Conservation (phyloP, 495 filamentous ascomycete species). For the Bombardia bombarda region DNA sequence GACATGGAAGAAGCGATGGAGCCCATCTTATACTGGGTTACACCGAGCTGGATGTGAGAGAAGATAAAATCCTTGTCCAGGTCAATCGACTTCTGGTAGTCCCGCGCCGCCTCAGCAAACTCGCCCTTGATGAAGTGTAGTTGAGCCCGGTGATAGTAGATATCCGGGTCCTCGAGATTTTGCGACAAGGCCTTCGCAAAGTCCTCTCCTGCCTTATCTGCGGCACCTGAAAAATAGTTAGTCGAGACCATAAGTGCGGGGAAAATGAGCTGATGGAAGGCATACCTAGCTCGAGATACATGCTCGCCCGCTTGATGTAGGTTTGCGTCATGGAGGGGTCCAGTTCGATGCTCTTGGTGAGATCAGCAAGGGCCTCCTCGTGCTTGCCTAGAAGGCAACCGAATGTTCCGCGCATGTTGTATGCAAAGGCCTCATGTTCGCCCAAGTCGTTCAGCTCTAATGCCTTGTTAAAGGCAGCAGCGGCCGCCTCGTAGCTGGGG, state of each 20-base stretch:
- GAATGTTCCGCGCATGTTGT: constrained; percentile 95
- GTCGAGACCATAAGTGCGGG: background rate
- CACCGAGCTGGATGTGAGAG: constrained; percentile 98
- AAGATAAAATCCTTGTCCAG: constrained; percentile 94
- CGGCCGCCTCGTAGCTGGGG: constrained; percentile 83
- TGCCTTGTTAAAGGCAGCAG: constrained; percentile 76
- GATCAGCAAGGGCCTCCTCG: constrained; percentile 66
- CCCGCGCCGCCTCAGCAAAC: constrained; percentile 87
- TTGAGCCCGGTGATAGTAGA: constrained; percentile 98
- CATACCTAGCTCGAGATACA: constrained; percentile 91
- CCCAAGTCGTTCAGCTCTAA: constrained; percentile 69
- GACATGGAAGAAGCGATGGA: constrained; percentile 97
- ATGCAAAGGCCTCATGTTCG: constrained; percentile 79
- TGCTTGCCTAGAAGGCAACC: constrained; percentile 87
- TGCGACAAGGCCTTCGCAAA: constrained; percentile 80
- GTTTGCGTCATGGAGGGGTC: constrained; percentile 84
- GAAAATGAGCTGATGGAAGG: background rate
- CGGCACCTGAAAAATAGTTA: constrained; percentile 55
- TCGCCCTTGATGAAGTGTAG: constrained; percentile 96
- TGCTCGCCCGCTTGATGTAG: constrained; percentile 97
- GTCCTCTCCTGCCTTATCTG: constrained; percentile 77
- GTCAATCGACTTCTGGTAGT: constrained; percentile 99
- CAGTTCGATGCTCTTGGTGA: constrained; percentile 86
- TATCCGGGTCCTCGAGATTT: constrained; percentile 86
- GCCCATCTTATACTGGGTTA: constrained; percentile 99